A percentile compares a stretch with the other conserved stretches of the same genome.
Evolutionary conservation across 306 rosid genomes (phyloP).

Genomic region (Cucurbita pepo): DNA sequence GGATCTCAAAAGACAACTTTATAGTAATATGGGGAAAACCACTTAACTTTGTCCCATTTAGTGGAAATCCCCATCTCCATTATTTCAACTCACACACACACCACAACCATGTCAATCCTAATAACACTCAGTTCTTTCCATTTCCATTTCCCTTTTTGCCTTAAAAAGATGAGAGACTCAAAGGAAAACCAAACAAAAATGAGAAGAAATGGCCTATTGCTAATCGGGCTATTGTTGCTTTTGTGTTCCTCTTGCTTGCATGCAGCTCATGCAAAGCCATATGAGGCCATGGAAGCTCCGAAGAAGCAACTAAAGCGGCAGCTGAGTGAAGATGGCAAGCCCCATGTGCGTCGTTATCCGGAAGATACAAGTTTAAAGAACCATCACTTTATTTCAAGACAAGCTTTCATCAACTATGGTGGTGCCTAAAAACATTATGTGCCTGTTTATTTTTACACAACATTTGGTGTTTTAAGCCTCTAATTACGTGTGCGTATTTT

Average conservation of each 20-base stretch:
- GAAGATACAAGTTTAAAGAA: constrained; percentile 4
- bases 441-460: not conserved
- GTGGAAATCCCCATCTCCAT: too few species aligned
- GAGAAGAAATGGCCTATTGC: not conserved
- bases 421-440: not conserved
- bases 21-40: too few species aligned
- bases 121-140: not conserved
- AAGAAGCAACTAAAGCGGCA: not conserved
- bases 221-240: not conserved
- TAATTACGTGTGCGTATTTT: too few species aligned
- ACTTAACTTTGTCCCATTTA: too few species aligned
- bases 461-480: too few species aligned
- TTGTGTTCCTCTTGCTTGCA: not conserved
- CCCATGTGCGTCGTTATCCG: not conserved
- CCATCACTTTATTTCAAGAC: constrained; percentile 22
- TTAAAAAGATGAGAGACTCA: not conserved
- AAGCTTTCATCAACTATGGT: constrained; percentile 15
- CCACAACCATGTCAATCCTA: too few species aligned
- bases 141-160: not conserved
- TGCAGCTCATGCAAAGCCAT: constrained; percentile 3
- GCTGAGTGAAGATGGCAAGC: not conserved
- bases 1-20: too few species aligned
- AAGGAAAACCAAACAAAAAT: not conserved
- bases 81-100: too few species aligned
- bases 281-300: not conserved